A percentile compares a stretch with the other conserved stretches of the same genome.
Evolutionary conservation across 2,329 filamentous ascomycete species (phyloP).

Genomic region (Gnomoniopsis smithogilvyi): DNA sequence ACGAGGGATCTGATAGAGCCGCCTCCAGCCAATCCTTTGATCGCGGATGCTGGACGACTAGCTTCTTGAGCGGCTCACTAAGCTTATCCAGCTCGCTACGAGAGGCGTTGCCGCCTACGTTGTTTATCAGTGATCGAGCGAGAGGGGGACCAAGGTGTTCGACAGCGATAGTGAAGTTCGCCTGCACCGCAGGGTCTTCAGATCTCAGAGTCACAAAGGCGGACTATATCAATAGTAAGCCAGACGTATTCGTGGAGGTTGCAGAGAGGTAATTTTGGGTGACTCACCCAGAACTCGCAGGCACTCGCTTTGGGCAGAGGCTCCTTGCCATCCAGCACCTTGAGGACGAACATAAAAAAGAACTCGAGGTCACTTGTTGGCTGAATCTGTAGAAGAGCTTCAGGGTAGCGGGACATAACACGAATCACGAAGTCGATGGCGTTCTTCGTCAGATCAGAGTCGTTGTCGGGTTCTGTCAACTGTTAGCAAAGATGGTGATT

Average conservation of each 20-base stretch:
- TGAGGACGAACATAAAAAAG: conserved; percentile 69
- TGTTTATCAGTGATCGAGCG: conserved; percentile 57
- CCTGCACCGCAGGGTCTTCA: conserved; percentile 38
- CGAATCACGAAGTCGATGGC: conserved; percentile 70
- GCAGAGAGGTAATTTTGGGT: too few relatives aligned
- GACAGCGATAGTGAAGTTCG: conserved; percentile 47
- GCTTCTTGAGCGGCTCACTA: conserved; percentile 67
- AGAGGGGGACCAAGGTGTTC: conserved; percentile 59
- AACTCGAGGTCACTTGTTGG: conserved; percentile 56
- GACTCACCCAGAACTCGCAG: conserved; percentile 69
- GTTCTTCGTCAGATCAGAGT: conserved; percentile 70
- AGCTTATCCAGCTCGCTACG: conserved; percentile 71
- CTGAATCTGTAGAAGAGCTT: conserved; percentile 58
- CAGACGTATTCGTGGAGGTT: too few relatives aligned
- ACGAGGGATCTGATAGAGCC: conserved; percentile 52
- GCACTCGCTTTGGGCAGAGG: conserved; percentile 72
- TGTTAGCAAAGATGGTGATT: conserved; percentile 10
- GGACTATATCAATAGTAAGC: conserved; percentile 35
- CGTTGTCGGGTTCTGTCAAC: conserved; percentile 52
- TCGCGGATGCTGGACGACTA: conserved; percentile 54
- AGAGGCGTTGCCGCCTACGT: conserved; percentile 65
- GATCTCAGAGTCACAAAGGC: conserved; percentile 49
- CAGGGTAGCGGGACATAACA: conserved; percentile 57
- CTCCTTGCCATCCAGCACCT: conserved; percentile 67
- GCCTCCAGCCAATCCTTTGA: conserved; percentile 61